Evolutionary conservation across 257 asterid species (phyloP).

Genomic region (Cordia subcordata): DNA sequence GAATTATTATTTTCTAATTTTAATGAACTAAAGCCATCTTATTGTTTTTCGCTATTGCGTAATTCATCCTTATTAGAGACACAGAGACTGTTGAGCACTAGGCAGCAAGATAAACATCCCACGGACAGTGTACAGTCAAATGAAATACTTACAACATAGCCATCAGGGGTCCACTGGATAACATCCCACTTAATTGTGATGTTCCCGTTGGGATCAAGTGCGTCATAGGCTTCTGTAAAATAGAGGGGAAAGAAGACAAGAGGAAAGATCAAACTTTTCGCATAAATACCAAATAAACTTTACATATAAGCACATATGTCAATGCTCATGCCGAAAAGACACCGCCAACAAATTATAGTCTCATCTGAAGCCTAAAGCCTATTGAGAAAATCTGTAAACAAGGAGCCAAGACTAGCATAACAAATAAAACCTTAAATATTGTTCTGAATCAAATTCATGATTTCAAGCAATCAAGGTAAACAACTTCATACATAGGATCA

Average conservation of each 20-base stretch:
- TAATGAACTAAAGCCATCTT: no score
- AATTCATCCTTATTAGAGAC: background rate
- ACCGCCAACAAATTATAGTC: no score
- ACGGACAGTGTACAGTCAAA: background rate
- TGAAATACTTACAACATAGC: slow-evolving; percentile 66
- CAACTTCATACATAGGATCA: no score
- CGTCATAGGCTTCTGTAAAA: slow-evolving; percentile 70
- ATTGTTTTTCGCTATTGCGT: background rate
- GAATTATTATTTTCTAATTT: no score
- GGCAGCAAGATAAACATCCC: background rate
- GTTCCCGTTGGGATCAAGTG: slow-evolving; percentile 86
- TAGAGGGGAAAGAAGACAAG: slow-evolving; percentile 9
- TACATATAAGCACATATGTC: no score
- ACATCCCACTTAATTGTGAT: slow-evolving; percentile 81
- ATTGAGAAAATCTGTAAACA: no score
- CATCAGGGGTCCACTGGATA: slow-evolving; percentile 73
- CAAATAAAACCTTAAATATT: no score
- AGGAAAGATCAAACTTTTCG: background rate
- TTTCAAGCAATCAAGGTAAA: no score
- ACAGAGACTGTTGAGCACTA: background rate
- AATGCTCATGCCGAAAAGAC: no score
- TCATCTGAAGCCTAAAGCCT: no score
- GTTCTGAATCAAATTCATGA: no score
- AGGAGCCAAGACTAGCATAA: no score
- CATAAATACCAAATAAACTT: background rate